Conservation (phyloP, 805 yeast genomes). For the Komagataella kurtzmanii region DNA sequence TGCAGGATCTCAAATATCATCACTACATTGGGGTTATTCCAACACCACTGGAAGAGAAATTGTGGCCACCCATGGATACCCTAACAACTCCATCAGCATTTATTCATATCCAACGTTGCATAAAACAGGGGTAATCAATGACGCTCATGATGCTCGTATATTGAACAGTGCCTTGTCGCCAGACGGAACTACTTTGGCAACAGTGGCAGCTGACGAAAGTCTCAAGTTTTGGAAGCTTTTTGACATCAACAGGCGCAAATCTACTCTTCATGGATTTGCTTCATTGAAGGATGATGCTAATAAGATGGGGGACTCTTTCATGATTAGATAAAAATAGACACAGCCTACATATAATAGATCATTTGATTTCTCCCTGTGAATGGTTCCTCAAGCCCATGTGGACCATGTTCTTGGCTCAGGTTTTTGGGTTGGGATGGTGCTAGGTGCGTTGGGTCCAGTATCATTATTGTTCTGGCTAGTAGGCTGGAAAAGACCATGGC, state of each 20-base stretch:
- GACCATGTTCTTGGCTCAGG: not conserved
- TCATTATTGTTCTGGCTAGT: conserved; percentile 48
- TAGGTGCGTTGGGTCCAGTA: conserved; percentile 46
- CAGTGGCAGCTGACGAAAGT: conserved; percentile 94
- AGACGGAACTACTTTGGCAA: conserved; percentile 80
- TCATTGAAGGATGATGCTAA: not conserved
- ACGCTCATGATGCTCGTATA: conserved; percentile 86
- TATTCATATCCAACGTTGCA: conserved; percentile 80
- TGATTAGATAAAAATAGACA: conserved; percentile 2
- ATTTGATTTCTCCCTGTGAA: conserved; percentile 75
- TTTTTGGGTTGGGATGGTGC: conserved; percentile 16
- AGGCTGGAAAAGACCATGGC: conserved; percentile 41
- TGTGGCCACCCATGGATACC: conserved; percentile 90
- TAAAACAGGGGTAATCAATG: conserved; percentile 73
- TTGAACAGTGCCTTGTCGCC: conserved; percentile 78
- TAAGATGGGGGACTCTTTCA: not conserved
- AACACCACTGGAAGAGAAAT: conserved; percentile 67
- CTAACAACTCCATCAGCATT: conserved; percentile 69
- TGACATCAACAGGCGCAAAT: conserved; percentile 22
- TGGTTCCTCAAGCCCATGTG: conserved; percentile 25
- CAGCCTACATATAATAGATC: conserved; percentile 39
- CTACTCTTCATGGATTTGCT: not conserved
- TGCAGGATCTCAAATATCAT: conserved; percentile 90
- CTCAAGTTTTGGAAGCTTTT: conserved; percentile 89
- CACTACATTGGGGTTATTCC: conserved; percentile 81